Percentiles rank a stretch among this genome's conserved stretches.
Conservation (phyloP, 805 yeast species). For the Saccharomycopsis sp. region DNA sequence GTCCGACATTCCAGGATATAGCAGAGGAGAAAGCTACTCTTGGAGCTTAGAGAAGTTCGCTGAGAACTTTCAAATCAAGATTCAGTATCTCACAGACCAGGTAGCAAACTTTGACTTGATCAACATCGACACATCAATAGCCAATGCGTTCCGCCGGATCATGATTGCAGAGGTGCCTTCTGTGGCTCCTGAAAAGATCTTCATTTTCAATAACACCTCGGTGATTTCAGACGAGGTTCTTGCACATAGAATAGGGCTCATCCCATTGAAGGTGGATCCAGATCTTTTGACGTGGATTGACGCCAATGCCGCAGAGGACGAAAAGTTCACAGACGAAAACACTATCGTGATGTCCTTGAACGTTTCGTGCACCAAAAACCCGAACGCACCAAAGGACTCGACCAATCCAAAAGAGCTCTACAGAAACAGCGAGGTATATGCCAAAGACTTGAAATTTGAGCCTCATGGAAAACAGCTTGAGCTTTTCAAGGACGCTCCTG, state of each 20-base stretch:
- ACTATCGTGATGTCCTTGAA: conserved; percentile 80
- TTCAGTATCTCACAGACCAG: conserved; percentile 59
- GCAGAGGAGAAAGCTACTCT: conserved; percentile 52
- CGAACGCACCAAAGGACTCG: conserved; percentile 69
- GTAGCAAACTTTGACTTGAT: conserved; percentile 81
- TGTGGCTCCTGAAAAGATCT: conserved; percentile 90
- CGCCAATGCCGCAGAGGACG: conserved; percentile 51
- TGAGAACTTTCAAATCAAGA: conserved; percentile 55
- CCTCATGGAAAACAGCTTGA: conserved; percentile 87
- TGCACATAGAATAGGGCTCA: conserved; percentile 89
- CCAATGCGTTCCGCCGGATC: conserved; percentile 94
- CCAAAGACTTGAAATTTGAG: conserved; percentile 80
- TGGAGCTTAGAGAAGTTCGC: conserved; percentile 85
- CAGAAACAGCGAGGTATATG: conserved; percentile 81
- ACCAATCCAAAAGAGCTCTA: conserved; percentile 81
- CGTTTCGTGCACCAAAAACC: conserved; percentile 77
- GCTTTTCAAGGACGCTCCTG: conserved; percentile 57
- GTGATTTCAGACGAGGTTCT: conserved; percentile 96
- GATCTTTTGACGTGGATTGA: conserved; percentile 84
- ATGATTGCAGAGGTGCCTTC: conserved; percentile 97
- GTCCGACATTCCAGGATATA: conserved; percentile 89
- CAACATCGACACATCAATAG: conserved; percentile 83
- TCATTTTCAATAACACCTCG: conserved; percentile 87
- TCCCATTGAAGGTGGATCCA: conserved; percentile 88
- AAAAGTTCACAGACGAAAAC: conserved; percentile 76